Base-by-base conservation (phyloP, 78 protist genomes). In the Emiliania huxleyi region DNA sequence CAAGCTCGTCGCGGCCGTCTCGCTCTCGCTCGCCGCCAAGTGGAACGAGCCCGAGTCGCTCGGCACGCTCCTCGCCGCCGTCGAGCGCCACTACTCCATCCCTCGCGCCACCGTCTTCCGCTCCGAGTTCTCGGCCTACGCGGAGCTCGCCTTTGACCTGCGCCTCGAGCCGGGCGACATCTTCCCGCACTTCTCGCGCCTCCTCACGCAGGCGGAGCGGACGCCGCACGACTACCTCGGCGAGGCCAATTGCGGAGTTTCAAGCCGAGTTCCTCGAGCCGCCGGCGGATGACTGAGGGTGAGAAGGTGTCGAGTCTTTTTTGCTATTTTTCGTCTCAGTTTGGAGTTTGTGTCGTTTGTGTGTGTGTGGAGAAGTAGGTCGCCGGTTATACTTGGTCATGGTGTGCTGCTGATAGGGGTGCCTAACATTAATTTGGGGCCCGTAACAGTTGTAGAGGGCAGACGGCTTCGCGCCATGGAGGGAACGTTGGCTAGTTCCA, bases 1-100 rank as follows among this genome's bases (percentile, higher is more conserved):
- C 44, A 73, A 73, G 83, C 83, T 73, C 42, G n/a, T 73, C 33
- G 83, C 83, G 18, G 44, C 83, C 83, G 44, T 73, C 83, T 73
- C 44, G 11, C 83, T 35, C 19, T 18, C n/a, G 40, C 83, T 35
- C 42, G 83, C 37, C 43, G 83, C 83, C 33, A 35, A 73, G 18
- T 73, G 37, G 83, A 73, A 73, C 44, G 37, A 35, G 18, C 37
- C 83, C 5, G 33, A 73, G 42, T 12, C 42, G 2, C 2, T 35
- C 40, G 40, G 19, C 83, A 2, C 33, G 44, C 37, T 73, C 11
- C 83, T 35, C 83, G 43, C 37, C 19, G 1, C 42, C 18, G 43
- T 73, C 44, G 44, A 35, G 22, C 18, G 3, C 44, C 19, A 29
- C 42, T 73, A 35, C 44, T 23, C 42, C 83, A 73, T 73, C 83